Evolutionary conservation across 2,329 filamentous ascomycete genomes (phyloP).

Genomic region (Neocucurbitaria cava): DNA sequence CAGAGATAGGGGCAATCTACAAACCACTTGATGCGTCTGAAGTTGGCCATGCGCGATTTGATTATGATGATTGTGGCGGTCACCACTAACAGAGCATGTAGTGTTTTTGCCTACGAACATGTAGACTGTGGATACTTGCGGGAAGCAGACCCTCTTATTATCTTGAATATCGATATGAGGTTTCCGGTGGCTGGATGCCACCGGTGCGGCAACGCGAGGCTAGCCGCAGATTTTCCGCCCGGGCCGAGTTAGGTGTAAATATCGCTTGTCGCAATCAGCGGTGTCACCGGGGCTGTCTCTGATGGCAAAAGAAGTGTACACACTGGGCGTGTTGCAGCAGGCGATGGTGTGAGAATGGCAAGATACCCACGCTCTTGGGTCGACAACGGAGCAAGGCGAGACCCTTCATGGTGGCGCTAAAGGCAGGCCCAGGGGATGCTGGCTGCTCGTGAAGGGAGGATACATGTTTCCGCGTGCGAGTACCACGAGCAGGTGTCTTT

Average conservation of each 20-base stretch:
- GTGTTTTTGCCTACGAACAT: background rate
- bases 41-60: no score
- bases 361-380: no score
- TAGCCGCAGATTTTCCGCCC: conserved; percentile 15
- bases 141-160: background rate
- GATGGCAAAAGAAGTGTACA: background rate
- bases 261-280: background rate
- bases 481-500: background rate
- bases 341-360: no score
- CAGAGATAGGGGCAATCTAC: background rate
- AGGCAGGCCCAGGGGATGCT: background rate
- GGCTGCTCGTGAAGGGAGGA: background rate
- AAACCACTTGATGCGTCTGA: background rate
- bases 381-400: no score
- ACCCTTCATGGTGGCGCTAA: background rate
- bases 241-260: conserved; percentile 1
- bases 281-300: background rate
- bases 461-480: background rate
- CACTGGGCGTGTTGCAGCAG: no score
- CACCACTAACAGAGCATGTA: background rate
- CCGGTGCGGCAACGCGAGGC: conserved; percentile 15
- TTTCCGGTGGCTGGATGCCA: conserved; percentile 1
- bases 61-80: background rate
- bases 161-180: background rate
- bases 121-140: background rate